Evolutionary conservation across 192 early-diverging fungal genomes (phyloP), one percentile per base, ranked within the genome.

Genomic region (Nowakowskiella sp.): DNA sequence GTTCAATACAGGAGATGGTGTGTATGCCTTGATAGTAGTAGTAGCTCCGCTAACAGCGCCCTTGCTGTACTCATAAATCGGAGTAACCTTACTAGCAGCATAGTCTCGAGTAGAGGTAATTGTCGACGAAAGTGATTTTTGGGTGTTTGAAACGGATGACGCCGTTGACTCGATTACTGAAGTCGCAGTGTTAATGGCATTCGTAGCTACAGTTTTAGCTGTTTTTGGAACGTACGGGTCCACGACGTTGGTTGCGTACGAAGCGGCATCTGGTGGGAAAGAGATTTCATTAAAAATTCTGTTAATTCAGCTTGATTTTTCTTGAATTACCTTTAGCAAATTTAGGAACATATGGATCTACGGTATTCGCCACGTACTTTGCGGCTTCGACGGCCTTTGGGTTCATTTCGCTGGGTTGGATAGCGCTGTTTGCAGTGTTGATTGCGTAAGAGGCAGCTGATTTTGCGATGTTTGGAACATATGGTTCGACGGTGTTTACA

Each of bases 1-100:
- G 43, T 63, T 57, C 42, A 61, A 9, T 56, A 77, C 53, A 42
- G 74, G 74, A 31, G 47, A 46, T 32, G 74, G 74, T 30, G 74
- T 77, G 57, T 68, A 67, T 32, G 74, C 44, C 3, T 49, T 52
- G 56, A 77, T 67, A 57, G 74, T 77, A 32, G 70, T 77, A 53
- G 74, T 74, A 54, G 71, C 63, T 21, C 62, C 52, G 13, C 34
- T 61, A 49, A 70, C 58, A 36, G 62, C 73, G 33, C 64, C 63
- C 44, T 66, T 70, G 49, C 62, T 62, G 42, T 64, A 55, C 42
- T 53, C 64, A 24, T 61, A 31, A 7, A 66, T 57, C 34, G 45
- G 31, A 53, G 22, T 29, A 46, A 64, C 70, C 42, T 75, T 53
- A 47, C 30, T 33, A n/a, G 49, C 42, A 33, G 70, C 66, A 58